Conservation (phyloP, 2,329 filamentous ascomycete genomes). For the Pseudocercospora vitis region DNA sequence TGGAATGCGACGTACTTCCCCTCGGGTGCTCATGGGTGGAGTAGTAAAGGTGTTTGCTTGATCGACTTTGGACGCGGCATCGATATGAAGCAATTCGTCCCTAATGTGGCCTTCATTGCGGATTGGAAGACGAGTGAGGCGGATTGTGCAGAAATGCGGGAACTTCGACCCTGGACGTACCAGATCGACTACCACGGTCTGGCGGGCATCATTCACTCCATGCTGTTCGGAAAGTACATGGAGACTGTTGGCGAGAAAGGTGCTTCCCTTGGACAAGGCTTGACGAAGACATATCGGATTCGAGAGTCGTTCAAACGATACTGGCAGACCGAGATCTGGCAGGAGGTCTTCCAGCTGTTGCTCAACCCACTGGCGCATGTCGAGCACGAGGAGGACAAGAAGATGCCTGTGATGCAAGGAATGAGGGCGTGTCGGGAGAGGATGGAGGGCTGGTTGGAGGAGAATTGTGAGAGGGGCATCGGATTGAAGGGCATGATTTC, state of each 20-base stretch:
- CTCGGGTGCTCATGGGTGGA: conserved; percentile 77
- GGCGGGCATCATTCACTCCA: conserved; percentile 80
- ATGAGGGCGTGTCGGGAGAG: conserved; percentile 68
- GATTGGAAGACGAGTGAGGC: conserved; percentile 88
- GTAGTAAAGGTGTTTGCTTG: conserved; percentile 72
- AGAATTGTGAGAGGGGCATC: conserved; percentile 75
- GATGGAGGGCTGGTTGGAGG: conserved; percentile 83
- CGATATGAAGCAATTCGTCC: conserved; percentile 81
- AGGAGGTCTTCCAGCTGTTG: conserved; percentile 75
- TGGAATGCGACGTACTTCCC: conserved; percentile 68
- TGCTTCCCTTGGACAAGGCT: conserved; percentile 51
- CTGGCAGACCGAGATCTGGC: conserved; percentile 94
- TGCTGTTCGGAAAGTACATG: conserved; percentile 94
- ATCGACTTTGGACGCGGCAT: conserved; percentile 96
- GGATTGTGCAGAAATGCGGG: conserved; percentile 94
- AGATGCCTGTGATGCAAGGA: conserved; percentile 70
- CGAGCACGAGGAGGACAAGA: conserved; percentile 63
- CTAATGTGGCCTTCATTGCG: conserved; percentile 81
- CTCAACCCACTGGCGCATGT: conserved; percentile 74
- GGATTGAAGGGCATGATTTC: conserved; percentile 57
- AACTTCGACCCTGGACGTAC: conserved; percentile 92
- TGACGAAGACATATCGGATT: conserved; percentile 71
- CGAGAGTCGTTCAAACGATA: conserved; percentile 86
- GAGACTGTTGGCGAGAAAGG: conserved; percentile 62
- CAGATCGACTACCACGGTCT: conserved; percentile 96